Percentiles rank a stretch among this genome's conserved stretches.
Evolutionary conservation across 192 early-diverging fungal genomes (phyloP).

Genomic region (Coemansia sp.): DNA sequence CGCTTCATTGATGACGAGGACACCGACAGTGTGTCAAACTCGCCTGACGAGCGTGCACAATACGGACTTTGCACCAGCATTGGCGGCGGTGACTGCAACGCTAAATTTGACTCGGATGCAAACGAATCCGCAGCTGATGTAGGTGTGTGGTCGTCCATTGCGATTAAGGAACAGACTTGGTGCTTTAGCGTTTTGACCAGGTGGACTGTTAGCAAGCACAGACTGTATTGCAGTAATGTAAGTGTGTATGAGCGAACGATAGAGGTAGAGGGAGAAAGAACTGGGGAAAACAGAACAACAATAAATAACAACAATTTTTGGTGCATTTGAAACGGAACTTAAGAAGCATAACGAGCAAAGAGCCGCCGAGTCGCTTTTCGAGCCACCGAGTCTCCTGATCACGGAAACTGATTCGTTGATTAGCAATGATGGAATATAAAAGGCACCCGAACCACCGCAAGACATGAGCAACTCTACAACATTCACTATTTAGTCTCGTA

Average conservation of each 20-base stretch:
- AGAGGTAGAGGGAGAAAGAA: conserved; percentile 23
- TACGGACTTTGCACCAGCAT: conserved; percentile 30
- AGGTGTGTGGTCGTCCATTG: neutral
- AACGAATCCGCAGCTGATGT: neutral
- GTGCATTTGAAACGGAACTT: conserved; percentile 12
- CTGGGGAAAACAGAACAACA: conserved; percentile 12
- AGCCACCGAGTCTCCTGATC: too few relatives aligned
- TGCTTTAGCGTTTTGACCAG: conserved; percentile 10
- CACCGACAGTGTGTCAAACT: neutral
- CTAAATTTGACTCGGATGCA: conserved; percentile 16
- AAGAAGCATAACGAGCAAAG: too few relatives aligned
- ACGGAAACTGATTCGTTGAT: too few relatives aligned
- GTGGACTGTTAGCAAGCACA: conserved; percentile 10
- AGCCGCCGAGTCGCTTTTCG: too few relatives aligned
- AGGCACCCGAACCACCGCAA: too few relatives aligned
- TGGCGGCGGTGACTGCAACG: conserved; percentile 30
- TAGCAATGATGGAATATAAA: too few relatives aligned
- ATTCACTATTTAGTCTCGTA: too few relatives aligned
- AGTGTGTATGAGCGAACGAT: conserved; percentile 8
- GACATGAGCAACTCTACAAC: too few relatives aligned
- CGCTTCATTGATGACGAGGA: conserved; percentile 28
- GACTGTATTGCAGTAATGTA: conserved; percentile 2
- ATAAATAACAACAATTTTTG: conserved; percentile 22
- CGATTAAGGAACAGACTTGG: conserved; percentile 10
- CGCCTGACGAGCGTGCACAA: neutral